phyloP scores from a whole-genome alignment of 1,284 basidiomycete species.

The Psilocybe mexicana region DNA sequence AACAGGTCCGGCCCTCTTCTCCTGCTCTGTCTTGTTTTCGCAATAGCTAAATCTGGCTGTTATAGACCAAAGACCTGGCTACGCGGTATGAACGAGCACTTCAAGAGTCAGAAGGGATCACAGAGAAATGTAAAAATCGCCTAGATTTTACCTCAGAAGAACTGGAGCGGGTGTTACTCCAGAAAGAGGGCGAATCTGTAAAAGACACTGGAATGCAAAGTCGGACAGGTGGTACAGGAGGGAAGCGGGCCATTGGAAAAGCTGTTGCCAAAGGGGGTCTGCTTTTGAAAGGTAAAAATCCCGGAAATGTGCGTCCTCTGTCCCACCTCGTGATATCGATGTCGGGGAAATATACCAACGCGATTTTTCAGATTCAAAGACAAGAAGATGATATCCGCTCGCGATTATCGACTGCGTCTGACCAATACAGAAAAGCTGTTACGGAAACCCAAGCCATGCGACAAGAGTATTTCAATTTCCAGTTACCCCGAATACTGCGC shows the following conservation, averaged over 20 bases:
- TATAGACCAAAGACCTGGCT: slow-evolving; percentile 87
- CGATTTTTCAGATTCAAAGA: slow-evolving; percentile 70
- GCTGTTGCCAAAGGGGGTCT: slow-evolving; percentile 92
- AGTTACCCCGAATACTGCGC: slow-evolving; percentile 89
- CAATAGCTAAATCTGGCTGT: slow-evolving; percentile 8
- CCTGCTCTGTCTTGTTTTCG: slow-evolving; percentile 1
- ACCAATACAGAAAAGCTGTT: slow-evolving; percentile 91
- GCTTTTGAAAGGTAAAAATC: slow-evolving; percentile 92
- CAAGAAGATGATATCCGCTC: slow-evolving; percentile 94
- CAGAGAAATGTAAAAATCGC: slow-evolving; percentile 88
- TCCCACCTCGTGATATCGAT: background rate
- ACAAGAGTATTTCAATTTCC: slow-evolving; percentile 98
- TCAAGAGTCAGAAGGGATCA: slow-evolving; percentile 85
- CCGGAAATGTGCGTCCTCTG: slow-evolving; percentile 68
- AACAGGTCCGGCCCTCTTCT: slow-evolving; percentile 58
- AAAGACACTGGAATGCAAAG: slow-evolving; percentile 77
- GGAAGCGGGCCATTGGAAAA: slow-evolving; percentile 78
- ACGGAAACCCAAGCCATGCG: slow-evolving; percentile 86
- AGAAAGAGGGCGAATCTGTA: slow-evolving; percentile 92
- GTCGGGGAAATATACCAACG: slow-evolving; percentile 40
- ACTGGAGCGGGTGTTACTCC: slow-evolving; percentile 88
- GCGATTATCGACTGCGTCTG: slow-evolving; percentile 84
- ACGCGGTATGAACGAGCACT: slow-evolving; percentile 85
- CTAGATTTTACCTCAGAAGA: slow-evolving; percentile 94
- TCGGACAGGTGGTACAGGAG: slow-evolving; percentile 55